A percentile compares a stretch with the other conserved stretches of the same genome.
Evolutionary conservation across 176 grass and related monocot genomes (phyloP).

Genomic region (Stipa capillata): DNA sequence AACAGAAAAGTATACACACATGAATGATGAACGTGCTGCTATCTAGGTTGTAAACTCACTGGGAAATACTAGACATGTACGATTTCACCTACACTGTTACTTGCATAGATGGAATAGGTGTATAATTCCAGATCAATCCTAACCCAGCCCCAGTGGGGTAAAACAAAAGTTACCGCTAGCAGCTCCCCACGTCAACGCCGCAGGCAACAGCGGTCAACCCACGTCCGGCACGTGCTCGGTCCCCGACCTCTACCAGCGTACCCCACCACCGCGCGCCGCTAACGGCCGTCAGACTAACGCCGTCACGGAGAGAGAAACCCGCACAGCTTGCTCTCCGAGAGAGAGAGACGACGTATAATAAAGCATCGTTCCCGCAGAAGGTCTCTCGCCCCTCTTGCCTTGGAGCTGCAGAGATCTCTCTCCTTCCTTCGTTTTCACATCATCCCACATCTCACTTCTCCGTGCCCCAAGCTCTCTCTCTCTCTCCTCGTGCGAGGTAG

Average conservation of each 20-base stretch:
- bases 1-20: no score
- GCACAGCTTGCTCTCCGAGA: neutral
- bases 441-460: neutral
- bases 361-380: neutral
- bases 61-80: no score
- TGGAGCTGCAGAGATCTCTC: neutral
- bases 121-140: no score
- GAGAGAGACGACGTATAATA: slow-evolving; percentile 33
- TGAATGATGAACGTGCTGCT: no score
- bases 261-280: neutral
- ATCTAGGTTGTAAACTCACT: no score
- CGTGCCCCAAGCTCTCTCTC: neutral
- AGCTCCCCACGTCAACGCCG: neutral
- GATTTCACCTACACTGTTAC: no score
- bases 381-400: neutral
- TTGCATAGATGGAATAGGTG: no score
- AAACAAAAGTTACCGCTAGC: neutral
- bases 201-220: slow-evolving; percentile 32
- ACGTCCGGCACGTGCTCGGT: slow-evolving; percentile 36
- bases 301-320: neutral
- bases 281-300: slow-evolving; percentile 7
- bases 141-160: no score
- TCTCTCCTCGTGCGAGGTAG: neutral
- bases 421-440: no score
- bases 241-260: neutral